Evolutionary conservation across 164 flowering plant genomes (phyloP).

Genomic region (Umbellularia californica): DNA sequence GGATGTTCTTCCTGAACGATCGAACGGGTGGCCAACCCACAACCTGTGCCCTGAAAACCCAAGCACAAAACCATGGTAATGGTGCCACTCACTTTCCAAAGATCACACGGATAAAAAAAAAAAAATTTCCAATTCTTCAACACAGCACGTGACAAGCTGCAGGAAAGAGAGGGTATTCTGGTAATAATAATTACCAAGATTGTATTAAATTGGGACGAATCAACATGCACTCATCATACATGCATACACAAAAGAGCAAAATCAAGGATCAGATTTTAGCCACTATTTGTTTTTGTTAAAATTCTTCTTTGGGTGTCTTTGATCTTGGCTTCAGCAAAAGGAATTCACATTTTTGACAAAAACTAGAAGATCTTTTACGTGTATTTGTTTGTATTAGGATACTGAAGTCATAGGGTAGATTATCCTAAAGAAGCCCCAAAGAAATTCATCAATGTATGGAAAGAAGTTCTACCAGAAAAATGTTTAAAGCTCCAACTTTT

Average conservation of each 20-base stretch:
- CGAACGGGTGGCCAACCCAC: constrained; percentile 85
- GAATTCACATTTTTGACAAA: not conserved
- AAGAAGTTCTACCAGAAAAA: no score
- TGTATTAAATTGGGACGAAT: not conserved
- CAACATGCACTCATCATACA: no score
- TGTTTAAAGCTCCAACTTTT: not conserved
- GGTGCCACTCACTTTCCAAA: not conserved
- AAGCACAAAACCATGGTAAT: not conserved
- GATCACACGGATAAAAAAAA: not conserved
- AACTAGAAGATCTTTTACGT: not conserved
- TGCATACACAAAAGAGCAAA: no score
- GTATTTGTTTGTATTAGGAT: no score
- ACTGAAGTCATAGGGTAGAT: not conserved
- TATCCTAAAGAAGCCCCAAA: no score
- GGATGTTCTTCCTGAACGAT: constrained; percentile 60
- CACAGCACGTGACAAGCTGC: not conserved
- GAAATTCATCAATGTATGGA: not conserved
- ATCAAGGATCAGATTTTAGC: no score
- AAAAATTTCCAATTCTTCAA: not conserved
- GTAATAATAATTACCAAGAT: no score
- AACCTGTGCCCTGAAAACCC: constrained; percentile 32
- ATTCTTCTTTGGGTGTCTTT: no score
- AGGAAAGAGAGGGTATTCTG: not conserved
- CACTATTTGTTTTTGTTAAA: no score
- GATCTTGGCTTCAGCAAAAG: not conserved